Evolutionary conservation across 208 protist species (phyloP), one percentile per base, ranked within the genome.

Genomic region (Kentomonas sorsogonicus): DNA sequence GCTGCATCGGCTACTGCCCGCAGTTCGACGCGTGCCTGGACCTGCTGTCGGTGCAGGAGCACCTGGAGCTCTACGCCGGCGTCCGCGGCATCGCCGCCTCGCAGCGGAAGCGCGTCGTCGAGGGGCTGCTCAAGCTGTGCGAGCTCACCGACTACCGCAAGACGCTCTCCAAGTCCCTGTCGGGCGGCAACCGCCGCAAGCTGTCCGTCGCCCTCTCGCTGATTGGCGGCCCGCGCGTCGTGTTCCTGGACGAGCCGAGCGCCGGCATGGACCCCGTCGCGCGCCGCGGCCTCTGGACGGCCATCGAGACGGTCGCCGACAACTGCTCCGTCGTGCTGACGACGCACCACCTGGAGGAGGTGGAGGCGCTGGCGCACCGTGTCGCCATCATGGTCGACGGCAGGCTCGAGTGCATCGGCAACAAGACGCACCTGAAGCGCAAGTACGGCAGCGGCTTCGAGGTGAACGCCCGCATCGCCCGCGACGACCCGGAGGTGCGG

Each of bases 321-420:
- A 66, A 77, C 60, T 91, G 83, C 72, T 71, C 83, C n/a, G 66
- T 91, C 22, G 79, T 91, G 52, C 63, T 97, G 29, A 97, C 93
- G 25, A 96, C 92, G 30, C 94, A 97, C 48, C 87, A 94, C 48
- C 69, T 97, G 68, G 89, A 96, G 54, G 94, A 97, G 75, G 80
- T 86, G 53, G 89, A 96, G 62, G 88, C 87, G 0, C 68, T 97
- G 10, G 81, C 79, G 27, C 50, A 83, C 52, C 72, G 84, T 27
- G 72, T 96, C 0, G 88, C 76, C 26, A 97, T 97, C 22, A 96
- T 97, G 79, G 76, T 77, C 27, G 70, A 89, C 53, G 95, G 93
- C 31, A 65, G 56, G n/a, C 58, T 98, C 22, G 72, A 71, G 9
- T 96, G 88, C 61, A 64, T 97, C 27, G 95, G 95, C 20, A 77